Conservation (phyloP, 1,284 basidiomycete genomes). For the Pyrrhoderma noxium region DNA sequence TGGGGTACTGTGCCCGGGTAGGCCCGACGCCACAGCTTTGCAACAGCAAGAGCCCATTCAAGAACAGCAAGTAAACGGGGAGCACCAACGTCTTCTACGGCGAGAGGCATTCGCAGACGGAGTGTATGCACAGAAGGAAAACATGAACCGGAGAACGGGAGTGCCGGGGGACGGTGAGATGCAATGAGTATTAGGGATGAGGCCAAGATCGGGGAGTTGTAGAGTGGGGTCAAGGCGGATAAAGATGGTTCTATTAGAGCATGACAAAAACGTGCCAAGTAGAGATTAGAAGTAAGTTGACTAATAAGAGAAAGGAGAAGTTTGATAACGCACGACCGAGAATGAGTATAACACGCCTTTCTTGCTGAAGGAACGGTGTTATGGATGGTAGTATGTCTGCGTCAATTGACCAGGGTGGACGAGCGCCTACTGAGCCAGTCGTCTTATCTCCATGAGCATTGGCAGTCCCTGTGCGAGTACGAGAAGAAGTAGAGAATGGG, state of each 20-base stretch:
- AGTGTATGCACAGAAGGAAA: slow-evolving; percentile 39
- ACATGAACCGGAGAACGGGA: slow-evolving; percentile 24
- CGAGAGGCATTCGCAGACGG: slow-evolving; percentile 36
- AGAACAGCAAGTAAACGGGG: slow-evolving; percentile 43
- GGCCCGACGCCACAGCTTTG: slow-evolving; percentile 36
- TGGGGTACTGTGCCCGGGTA: slow-evolving; percentile 25
- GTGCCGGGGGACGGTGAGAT: slow-evolving; percentile 37
- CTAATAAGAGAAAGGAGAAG: not conserved
- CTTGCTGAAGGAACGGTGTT: slow-evolving; percentile 23
- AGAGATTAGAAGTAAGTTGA: not conserved
- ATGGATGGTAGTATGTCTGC: slow-evolving; percentile 24
- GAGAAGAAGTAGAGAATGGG: slow-evolving; percentile 31
- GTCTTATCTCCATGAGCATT: slow-evolving; percentile 19
- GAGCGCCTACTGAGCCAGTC: slow-evolving; percentile 18
- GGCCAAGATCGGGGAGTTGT: slow-evolving; percentile 38
- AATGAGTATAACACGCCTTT: slow-evolving; percentile 40
- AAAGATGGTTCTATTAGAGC: slow-evolving; percentile 31
- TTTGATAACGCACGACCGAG: slow-evolving; percentile 37
- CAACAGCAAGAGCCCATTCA: slow-evolving; percentile 47
- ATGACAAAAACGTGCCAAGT: not conserved
- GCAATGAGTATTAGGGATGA: slow-evolving; percentile 43
- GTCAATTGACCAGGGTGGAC: slow-evolving; percentile 33
- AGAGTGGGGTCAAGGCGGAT: slow-evolving; percentile 37
- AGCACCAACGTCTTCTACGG: slow-evolving; percentile 39
- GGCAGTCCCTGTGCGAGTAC: no score